A percentile compares a stretch with the other conserved stretches of the same genome.
These are phyloP conservation scores for Phytopythium litorale DNA, from an alignment of 352 stramenopile genomes.

Conservation along the genomic window DNA sequence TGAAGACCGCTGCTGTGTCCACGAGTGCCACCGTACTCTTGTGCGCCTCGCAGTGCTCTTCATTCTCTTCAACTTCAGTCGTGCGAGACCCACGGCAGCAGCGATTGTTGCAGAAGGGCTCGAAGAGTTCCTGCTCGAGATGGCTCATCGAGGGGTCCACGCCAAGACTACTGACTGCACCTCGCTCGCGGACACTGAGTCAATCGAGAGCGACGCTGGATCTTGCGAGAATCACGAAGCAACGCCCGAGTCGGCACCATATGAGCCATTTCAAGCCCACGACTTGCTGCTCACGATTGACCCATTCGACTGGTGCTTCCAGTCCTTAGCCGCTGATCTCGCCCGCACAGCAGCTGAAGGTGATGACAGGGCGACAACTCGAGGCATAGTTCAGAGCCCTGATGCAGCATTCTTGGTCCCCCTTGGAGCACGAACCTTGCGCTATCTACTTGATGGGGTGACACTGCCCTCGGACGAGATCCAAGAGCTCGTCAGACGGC, in stretches of 20 bases:
- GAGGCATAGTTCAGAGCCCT: neutral
- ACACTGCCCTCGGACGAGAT: conserved; percentile 44
- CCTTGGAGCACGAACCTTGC: conserved; percentile 31
- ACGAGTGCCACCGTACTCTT: conserved; percentile 23
- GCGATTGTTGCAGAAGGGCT: conserved; percentile 39
- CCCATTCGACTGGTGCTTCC: conserved; percentile 58
- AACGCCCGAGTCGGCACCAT: neutral
- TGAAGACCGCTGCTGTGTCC: conserved; percentile 14
- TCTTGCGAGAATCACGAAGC: neutral
- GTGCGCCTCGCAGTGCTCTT: conserved; percentile 20
- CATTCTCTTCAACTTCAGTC: conserved; percentile 40
- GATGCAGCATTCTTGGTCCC: conserved; percentile 34
- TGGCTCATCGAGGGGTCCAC: conserved; percentile 1
- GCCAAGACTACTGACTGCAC: neutral
- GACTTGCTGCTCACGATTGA: conserved; percentile 48
- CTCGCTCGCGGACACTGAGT: neutral
- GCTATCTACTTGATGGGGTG: conserved; percentile 26
- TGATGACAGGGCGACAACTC: neutral
- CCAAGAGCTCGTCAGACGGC: conserved; percentile 21
- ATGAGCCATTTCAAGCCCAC: conserved; percentile 3
- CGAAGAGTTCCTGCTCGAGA: conserved; percentile 32
- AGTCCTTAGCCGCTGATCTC: conserved; percentile 18
- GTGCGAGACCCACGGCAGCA: conserved; percentile 21
- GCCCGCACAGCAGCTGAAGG: too few species aligned
- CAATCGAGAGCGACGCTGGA: neutral